Evolutionary conservation across 2,329 filamentous ascomycete genomes (phyloP).

Genomic region (Claviceps africana): DNA sequence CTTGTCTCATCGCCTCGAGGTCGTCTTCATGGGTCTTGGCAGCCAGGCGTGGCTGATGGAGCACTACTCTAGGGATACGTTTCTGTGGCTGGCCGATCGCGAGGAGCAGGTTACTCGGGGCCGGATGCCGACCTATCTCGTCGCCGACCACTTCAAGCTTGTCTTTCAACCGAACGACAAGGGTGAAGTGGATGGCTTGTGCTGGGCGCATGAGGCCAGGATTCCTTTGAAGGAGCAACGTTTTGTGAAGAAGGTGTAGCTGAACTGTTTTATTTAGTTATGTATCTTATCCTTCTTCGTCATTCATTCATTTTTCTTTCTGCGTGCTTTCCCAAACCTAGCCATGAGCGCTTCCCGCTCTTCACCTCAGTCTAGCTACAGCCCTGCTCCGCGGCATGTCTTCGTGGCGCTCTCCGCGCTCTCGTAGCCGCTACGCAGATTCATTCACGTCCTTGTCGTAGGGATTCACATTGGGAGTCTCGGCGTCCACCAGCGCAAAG

Average conservation of each 20-base stretch:
- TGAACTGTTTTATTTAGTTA: not conserved
- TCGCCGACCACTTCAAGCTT: not conserved
- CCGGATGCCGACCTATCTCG: not conserved
- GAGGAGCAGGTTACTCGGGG: not conserved
- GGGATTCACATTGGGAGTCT: not conserved
- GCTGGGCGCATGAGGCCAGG: not conserved
- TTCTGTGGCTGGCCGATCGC: not conserved
- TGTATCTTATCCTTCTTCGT: not conserved
- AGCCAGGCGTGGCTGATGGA: not conserved
- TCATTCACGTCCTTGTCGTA: not conserved
- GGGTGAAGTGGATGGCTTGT: not conserved
- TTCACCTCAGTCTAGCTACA: no score
- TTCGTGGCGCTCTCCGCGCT: no score
- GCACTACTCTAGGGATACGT: not conserved
- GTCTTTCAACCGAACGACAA: not conserved
- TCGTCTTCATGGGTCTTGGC: not conserved
- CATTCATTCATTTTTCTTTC: not conserved
- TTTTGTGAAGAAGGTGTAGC: not conserved
- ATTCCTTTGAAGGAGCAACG: not conserved
- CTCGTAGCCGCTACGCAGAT: no score
- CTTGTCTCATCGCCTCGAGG: not conserved
- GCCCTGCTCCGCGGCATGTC: no score
- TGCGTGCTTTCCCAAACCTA: no score
- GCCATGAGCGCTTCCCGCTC: no score
- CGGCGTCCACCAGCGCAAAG: not conserved